These are phyloP conservation scores for Suhomyces vadensis DNA, from an alignment of 805 yeast species.

Conservation along the genomic window DNA sequence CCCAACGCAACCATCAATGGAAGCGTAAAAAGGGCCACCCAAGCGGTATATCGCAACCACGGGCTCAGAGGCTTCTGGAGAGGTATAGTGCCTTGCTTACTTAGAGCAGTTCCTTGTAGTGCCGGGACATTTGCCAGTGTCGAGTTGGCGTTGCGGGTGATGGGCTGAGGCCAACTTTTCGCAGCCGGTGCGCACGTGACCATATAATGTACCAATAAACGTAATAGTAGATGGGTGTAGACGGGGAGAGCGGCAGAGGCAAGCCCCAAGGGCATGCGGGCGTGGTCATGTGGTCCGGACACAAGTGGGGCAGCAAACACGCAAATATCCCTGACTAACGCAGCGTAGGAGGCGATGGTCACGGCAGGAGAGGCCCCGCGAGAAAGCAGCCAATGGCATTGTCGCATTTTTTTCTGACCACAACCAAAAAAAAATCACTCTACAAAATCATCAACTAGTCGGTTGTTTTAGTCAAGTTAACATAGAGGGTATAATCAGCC, in stretches of 20 bases:
- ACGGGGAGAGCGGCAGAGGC: neutral
- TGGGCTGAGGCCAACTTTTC: constrained; percentile 41
- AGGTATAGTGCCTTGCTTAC: constrained; percentile 59
- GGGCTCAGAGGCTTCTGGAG: constrained; percentile 61
- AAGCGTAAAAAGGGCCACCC: constrained; percentile 33
- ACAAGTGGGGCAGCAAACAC: neutral
- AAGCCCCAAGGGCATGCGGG: neutral
- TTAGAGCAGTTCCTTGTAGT: constrained; percentile 64
- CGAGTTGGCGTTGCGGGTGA: constrained; percentile 59
- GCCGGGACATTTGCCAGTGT: constrained; percentile 81
- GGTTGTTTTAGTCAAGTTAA: neutral
- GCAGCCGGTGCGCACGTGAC: constrained; percentile 1
- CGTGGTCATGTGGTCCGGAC: neutral
- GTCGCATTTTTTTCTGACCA: constrained; percentile 15
- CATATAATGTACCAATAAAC: neutral
- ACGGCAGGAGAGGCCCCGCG: too few relatives aligned
- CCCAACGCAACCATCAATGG: constrained; percentile 45
- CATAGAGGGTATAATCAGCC: too few relatives aligned
- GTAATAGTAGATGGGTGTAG: neutral
- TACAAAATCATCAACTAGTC: too few relatives aligned
- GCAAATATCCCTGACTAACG: neutral
- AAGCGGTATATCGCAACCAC: constrained; percentile 39
- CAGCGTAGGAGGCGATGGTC: too few relatives aligned
- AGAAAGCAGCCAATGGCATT: constrained; percentile 11
- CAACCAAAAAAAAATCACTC: constrained; percentile 3